Evolutionary conservation across 2,329 filamentous ascomycete species (phyloP), one percentile per base, ranked within the genome.

Genomic region (Phyllosticta citrichinensis): DNA sequence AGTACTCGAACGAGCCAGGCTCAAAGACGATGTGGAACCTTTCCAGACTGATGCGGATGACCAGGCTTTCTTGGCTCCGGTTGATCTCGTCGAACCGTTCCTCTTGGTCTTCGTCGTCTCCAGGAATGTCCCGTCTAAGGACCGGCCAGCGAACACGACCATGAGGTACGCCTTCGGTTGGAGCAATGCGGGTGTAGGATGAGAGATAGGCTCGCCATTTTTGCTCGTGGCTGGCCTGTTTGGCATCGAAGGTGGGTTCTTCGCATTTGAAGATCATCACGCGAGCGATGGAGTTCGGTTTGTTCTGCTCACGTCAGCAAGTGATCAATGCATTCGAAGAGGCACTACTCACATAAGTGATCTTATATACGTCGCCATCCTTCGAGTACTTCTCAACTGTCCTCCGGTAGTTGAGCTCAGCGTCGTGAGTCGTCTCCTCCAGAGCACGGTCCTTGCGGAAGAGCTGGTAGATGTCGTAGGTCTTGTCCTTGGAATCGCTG

Each of bases 131-230:
- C 57, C 77, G 71, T 65, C 74, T 77, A 54, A 79, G 70, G 62
- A 77, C 74, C 0, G 77, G 76, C 10, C 72, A 68, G 27, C 67
- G 65, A n/a, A 79, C 68, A 14, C 66, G 66, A 30, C 63, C 64
- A 55, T 63, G 61, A 55, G 70, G 67, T 10, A 80, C 70, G 52
- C 74, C 73, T 58, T 77, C 80, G 0, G 94, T 99, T 1, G 90
- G 89, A 69, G 96, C 91, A 24, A 92, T 83, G 64, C 91, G 89
- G 66, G 91, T 89, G 74, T 89, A 97, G 0, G 92, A 91, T 19
- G 93, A 92, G 62, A 96, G 90, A 72, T 99, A 99, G 76, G 95
- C 96, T 68, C 93, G 89, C 94, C 94, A 99, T 50, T 85, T 78
- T 64, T 81, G 80, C 65, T 85, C 81, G 3, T 78, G 75, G 58